Conservation (phyloP, 192 early-diverging fungal genomes). For the Gryganskiella cystojenkinii region DNA sequence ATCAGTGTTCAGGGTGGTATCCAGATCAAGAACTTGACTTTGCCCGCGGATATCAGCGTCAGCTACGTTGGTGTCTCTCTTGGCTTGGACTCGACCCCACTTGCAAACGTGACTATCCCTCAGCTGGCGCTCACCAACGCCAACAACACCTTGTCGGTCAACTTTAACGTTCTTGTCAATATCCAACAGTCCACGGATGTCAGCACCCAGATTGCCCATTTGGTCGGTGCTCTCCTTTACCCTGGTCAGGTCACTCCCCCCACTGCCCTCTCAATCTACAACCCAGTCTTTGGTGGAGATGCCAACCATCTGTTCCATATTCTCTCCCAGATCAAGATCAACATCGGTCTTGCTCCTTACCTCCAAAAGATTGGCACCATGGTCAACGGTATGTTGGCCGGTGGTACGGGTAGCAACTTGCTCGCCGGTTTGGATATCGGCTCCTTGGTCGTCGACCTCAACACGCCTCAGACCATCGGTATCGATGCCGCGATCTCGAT, state of each 20-base stretch:
- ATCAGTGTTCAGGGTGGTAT: conserved; percentile 15
- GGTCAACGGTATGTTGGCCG: conserved; percentile 9
- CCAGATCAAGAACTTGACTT: conserved; percentile 16
- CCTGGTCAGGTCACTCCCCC: conserved; percentile 22
- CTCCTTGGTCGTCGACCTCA: conserved; percentile 20
- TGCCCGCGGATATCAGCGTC: conserved; percentile 19
- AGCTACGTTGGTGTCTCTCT: conserved; percentile 15
- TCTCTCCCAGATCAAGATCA: conserved; percentile 23
- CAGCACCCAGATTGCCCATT: conserved; percentile 18
- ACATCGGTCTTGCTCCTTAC: conserved; percentile 20
- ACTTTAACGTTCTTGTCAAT: conserved; percentile 17
- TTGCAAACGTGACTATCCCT: conserved; percentile 16
- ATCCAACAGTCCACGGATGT: conserved; percentile 6
- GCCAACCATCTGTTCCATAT: conserved; percentile 20
- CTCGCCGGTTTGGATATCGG: conserved; percentile 24
- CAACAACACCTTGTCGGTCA: conserved; percentile 8
- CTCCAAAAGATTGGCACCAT: conserved; percentile 10
- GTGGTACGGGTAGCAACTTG: conserved; percentile 12
- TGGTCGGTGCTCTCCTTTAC: conserved; percentile 10
- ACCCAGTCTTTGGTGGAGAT: conserved; percentile 26
- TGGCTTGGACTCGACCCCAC: conserved; percentile 9
- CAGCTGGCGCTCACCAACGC: conserved; percentile 9
- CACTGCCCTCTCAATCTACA: conserved; percentile 9
- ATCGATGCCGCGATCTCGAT: conserved; percentile 18
- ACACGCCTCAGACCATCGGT: conserved; percentile 21